Evolutionary conservation across 495 filamentous ascomycete species (phyloP).

Genomic region (Viridothelium virens): DNA sequence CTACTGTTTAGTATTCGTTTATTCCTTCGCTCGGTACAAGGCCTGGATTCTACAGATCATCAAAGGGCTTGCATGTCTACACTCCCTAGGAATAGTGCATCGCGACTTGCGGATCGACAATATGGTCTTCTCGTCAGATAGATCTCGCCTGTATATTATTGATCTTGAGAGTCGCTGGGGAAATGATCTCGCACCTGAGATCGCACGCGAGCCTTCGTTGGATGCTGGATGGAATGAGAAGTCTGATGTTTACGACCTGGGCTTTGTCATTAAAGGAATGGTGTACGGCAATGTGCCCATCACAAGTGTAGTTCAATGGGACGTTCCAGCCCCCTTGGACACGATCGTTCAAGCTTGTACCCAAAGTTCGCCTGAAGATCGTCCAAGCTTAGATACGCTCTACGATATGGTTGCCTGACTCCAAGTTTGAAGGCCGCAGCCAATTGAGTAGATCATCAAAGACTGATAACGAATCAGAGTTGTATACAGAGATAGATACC

Average conservation of each 20-base stretch:
- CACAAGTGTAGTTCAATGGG: constrained; percentile 21
- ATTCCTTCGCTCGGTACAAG: constrained; percentile 17
- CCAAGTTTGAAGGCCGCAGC: too few species aligned
- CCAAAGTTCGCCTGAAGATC: constrained; percentile 17
- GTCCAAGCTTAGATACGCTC: constrained; percentile 21
- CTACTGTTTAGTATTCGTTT: constrained; percentile 3
- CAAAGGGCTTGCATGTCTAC: constrained; percentile 20
- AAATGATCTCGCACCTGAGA: constrained; percentile 19
- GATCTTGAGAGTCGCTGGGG: constrained; percentile 34
- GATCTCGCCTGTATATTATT: constrained; percentile 22
- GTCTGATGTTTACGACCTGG: constrained; percentile 27
- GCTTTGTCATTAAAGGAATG: constrained; percentile 21
- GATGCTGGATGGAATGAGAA: constrained; percentile 22
- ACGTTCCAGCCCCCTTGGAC: constrained; percentile 23
- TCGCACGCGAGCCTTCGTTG: constrained; percentile 12
- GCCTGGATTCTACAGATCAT: constrained; percentile 24
- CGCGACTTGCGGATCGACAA: constrained; percentile 32
- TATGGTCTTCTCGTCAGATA: constrained; percentile 24
- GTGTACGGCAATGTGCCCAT: constrained; percentile 24
- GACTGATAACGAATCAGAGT: too few species aligned
- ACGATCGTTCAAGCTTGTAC: constrained; percentile 24
- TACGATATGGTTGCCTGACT: background rate
- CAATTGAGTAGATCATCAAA: too few species aligned
- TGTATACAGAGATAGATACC: too few species aligned
- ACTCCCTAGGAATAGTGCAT: constrained; percentile 30